These are phyloP conservation scores for Phytopythium kandeliae DNA, from an alignment of 352 stramenopile species.

Conservation along the genomic window DNA sequence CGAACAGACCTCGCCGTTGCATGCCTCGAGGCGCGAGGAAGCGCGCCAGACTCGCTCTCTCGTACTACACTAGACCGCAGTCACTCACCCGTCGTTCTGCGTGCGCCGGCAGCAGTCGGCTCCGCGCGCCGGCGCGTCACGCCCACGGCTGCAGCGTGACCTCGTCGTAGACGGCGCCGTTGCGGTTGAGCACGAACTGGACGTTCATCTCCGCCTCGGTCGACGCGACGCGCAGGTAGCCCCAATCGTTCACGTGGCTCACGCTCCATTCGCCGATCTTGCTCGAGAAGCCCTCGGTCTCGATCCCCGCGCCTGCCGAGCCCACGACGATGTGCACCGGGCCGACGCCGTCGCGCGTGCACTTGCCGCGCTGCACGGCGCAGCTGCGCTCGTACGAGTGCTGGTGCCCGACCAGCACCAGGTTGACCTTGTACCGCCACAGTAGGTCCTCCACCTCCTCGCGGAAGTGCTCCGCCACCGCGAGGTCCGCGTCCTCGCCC, in stretches of 20 bases:
- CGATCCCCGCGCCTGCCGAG: conserved; percentile 75
- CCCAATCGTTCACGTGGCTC: conserved; percentile 74
- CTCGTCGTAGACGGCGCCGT: conserved; percentile 74
- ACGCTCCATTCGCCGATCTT: conserved; percentile 77
- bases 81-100: background rate
- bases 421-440: conserved; percentile 83
- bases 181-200: conserved; percentile 79
- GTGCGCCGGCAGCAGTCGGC: no score
- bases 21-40: no score
- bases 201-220: conserved; percentile 61
- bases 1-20: no score
- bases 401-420: conserved; percentile 90
- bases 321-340: conserved; percentile 86
- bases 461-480: conserved; percentile 72
- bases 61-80: background rate
- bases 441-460: conserved; percentile 90
- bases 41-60: no score
- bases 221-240: conserved; percentile 59
- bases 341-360: conserved; percentile 55
- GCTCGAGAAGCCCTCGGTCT: conserved; percentile 51
- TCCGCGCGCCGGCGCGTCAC: conserved; percentile 1
- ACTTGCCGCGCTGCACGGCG: conserved; percentile 67
- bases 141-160: conserved; percentile 54
- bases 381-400: conserved; percentile 92
- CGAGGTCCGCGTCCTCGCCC: conserved; percentile 55